Conservation (phyloP, 352 stramenopile genomes). For the Pythium chondricola region DNA sequence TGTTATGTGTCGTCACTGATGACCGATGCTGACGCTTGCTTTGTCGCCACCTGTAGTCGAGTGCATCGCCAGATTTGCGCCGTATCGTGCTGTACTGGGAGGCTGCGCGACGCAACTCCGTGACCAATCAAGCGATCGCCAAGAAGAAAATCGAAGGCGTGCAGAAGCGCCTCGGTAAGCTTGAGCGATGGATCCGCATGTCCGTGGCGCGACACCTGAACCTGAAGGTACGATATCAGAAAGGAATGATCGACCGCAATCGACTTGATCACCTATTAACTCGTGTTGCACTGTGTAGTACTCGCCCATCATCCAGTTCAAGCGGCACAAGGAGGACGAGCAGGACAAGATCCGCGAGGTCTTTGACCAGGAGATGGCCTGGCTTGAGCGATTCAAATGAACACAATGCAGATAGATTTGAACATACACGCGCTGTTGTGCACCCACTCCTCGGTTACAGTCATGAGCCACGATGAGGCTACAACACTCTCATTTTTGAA, state of each 20-base stretch:
- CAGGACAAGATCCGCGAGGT: slow-evolving; percentile 45
- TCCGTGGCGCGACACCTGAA: slow-evolving; percentile 73
- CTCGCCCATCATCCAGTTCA: slow-evolving; percentile 73
- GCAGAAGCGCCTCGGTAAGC: slow-evolving; percentile 48
- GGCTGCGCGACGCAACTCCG: slow-evolving; percentile 53
- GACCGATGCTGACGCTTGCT: background rate
- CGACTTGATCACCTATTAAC: too few relatives aligned
- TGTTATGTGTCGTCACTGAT: background rate
- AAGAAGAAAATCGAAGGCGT: slow-evolving; percentile 71
- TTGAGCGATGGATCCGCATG: slow-evolving; percentile 63
- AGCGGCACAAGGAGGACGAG: slow-evolving; percentile 58
- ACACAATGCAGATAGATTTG: slow-evolving; percentile 1
- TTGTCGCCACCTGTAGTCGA: slow-evolving; percentile 40
- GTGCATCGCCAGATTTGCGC: slow-evolving; percentile 57
- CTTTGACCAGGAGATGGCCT: slow-evolving; percentile 77
- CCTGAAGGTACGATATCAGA: slow-evolving; percentile 46
- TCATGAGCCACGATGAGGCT: background rate
- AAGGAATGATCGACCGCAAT: too few relatives aligned
- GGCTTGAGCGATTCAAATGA: slow-evolving; percentile 50
- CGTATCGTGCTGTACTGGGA: slow-evolving; percentile 71
- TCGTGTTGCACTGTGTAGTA: too few relatives aligned
- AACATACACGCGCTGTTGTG: background rate
- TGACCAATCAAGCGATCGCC: slow-evolving; percentile 62
- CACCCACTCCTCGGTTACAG: background rate
- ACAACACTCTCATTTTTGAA: slow-evolving; percentile 54